Conservation (phyloP, 2,329 filamentous ascomycete species). For the Exophiala xenobiotica region DNA sequence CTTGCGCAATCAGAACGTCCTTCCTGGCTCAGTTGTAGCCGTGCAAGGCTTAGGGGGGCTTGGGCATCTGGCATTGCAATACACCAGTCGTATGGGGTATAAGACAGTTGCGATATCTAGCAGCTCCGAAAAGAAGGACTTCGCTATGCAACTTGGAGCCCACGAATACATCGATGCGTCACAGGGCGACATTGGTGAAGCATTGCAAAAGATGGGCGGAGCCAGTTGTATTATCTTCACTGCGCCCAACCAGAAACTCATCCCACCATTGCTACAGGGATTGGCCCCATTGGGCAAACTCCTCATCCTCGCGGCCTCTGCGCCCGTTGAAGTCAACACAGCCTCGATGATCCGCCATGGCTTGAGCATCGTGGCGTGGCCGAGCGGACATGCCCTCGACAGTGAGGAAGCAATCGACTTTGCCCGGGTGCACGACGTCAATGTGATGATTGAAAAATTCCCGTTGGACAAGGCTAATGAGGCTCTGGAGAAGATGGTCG, state of each 20-base stretch:
- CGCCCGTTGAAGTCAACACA: constrained; percentile 31
- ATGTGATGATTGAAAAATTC: constrained; percentile 56
- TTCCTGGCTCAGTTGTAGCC: constrained; percentile 48
- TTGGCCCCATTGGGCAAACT: constrained; percentile 39
- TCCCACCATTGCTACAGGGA: constrained; percentile 39
- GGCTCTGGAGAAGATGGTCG: constrained; percentile 52
- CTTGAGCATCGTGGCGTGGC: constrained; percentile 53
- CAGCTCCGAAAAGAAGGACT: constrained; percentile 52
- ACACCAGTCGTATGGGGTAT: constrained; percentile 53
- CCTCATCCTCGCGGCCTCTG: constrained; percentile 37
- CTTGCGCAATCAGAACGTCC: constrained; percentile 50
- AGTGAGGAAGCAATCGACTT: constrained; percentile 55
- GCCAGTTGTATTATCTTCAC: constrained; percentile 37
- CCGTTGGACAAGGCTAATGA: constrained; percentile 52
- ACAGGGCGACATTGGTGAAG: constrained; percentile 37
- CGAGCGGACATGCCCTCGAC: constrained; percentile 53
- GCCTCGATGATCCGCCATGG: constrained; percentile 46
- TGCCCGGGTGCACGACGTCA: constrained; percentile 47
- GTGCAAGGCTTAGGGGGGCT: constrained; percentile 55
- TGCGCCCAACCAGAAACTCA: constrained; percentile 37
- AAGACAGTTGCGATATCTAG: constrained; percentile 53
- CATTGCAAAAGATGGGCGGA: constrained; percentile 33
- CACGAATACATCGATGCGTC: constrained; percentile 55
- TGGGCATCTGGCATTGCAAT: constrained; percentile 56
- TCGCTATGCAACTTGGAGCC: constrained; percentile 56